Conservation (phyloP, 495 filamentous ascomycete species). For the Xylaria nigripes region DNA sequence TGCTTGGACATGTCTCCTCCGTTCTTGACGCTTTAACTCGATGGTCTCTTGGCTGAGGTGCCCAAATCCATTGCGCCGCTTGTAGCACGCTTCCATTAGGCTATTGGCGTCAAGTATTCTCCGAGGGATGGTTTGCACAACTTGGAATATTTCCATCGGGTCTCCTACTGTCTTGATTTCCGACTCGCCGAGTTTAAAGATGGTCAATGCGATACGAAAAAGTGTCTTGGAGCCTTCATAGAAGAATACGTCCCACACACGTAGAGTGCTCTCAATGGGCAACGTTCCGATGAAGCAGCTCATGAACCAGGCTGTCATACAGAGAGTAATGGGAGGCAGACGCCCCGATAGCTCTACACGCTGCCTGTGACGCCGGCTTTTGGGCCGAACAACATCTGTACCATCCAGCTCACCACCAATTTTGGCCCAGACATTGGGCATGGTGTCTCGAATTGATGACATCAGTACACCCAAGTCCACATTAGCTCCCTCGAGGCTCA, state of each 20-base stretch:
- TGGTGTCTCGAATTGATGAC: slow-evolving; percentile 69
- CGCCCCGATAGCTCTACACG: slow-evolving; percentile 37
- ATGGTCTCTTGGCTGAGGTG: slow-evolving; percentile 62
- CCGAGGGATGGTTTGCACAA: slow-evolving; percentile 85
- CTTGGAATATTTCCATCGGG: slow-evolving; percentile 92
- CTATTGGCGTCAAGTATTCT: slow-evolving; percentile 69
- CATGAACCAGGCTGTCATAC: slow-evolving; percentile 98
- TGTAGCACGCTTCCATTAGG: slow-evolving; percentile 74
- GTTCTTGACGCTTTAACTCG: slow-evolving; percentile 52
- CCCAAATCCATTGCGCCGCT: slow-evolving; percentile 73
- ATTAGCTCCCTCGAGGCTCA: slow-evolving; percentile 86
- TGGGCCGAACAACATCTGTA: slow-evolving; percentile 37
- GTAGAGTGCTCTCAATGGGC: slow-evolving; percentile 80
- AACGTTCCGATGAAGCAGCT: slow-evolving; percentile 87
- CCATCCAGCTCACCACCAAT: slow-evolving; percentile 69
- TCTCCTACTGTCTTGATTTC: slow-evolving; percentile 75
- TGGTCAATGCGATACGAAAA: slow-evolving; percentile 84
- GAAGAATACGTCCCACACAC: slow-evolving; percentile 94
- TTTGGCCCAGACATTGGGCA: slow-evolving; percentile 81
- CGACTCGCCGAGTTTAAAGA: slow-evolving; percentile 84
- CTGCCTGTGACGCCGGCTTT: slow-evolving; percentile 21
- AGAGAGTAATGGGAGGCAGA: slow-evolving; percentile 83
- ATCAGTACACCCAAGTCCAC: slow-evolving; percentile 93
- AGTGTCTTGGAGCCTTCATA: slow-evolving; percentile 92
- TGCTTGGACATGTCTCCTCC: slow-evolving; percentile 39